phyloP scores from a whole-genome alignment of 2,329 filamentous ascomycete species.

The Ambrosiella beaveri region DNA sequence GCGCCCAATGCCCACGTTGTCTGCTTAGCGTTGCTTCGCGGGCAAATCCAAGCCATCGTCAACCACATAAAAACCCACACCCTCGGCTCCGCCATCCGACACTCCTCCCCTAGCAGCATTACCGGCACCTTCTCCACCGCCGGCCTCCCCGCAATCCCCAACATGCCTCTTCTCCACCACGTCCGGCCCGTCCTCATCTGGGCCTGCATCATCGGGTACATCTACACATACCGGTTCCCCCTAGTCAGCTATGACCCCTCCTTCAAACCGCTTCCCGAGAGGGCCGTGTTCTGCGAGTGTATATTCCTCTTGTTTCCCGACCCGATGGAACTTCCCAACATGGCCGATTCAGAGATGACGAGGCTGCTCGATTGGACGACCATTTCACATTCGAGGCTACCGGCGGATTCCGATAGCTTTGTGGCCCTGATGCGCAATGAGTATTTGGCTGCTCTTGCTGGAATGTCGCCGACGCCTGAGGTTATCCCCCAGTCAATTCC shows the following conservation, averaged over 20 bases:
- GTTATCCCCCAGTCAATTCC: neutral
- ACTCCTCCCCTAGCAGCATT: neutral
- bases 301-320: conserved; percentile 8
- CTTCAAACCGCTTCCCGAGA: conserved; percentile 6
- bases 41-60: conserved; percentile 11
- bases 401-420: conserved; percentile 3
- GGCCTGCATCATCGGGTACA: conserved; percentile 13
- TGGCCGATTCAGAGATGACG: conserved; percentile 7
- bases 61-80: conserved; percentile 11
- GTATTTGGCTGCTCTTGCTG: conserved; percentile 6
- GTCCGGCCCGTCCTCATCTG: conserved; percentile 10
- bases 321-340: neutral
- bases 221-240: conserved; percentile 10
- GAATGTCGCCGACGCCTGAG: neutral
- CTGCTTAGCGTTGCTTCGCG: conserved; percentile 4
- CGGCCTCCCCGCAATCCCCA: neutral
- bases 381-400: conserved; percentile 10
- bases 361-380: conserved; percentile 9
- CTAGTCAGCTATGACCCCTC: conserved; percentile 4
- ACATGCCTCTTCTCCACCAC: conserved; percentile 2
- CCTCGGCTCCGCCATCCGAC: neutral
- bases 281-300: conserved; percentile 11
- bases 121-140: neutral
- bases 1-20: conserved; percentile 9
- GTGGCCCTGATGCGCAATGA: conserved; percentile 10